Evolutionary conservation across 2,329 filamentous ascomycete species (phyloP).

Genomic region (Talaromyces rugulosus): DNA sequence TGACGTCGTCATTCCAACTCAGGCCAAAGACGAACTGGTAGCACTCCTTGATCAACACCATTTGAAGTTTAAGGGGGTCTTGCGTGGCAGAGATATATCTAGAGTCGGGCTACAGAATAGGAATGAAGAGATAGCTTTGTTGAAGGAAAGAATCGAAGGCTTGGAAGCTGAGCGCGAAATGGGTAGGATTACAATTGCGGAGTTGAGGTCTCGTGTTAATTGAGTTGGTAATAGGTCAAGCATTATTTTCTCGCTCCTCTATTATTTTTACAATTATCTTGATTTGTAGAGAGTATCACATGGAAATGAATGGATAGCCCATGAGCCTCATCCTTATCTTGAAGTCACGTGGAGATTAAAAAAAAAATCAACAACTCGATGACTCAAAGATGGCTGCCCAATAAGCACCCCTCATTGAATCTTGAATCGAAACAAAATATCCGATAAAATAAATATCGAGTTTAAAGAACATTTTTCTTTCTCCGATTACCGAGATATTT

Average conservation of each 20-base stretch:
- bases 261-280: background rate
- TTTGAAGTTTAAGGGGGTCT: constrained; percentile 57
- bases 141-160: constrained; percentile 61
- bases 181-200: constrained; percentile 43
- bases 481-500: background rate
- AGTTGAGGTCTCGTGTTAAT: constrained; percentile 23
- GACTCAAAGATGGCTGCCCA: constrained; percentile 1
- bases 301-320: background rate
- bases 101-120: constrained; percentile 59
- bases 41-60: constrained; percentile 53
- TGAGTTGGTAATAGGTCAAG: background rate
- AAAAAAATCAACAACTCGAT: background rate
- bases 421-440: background rate
- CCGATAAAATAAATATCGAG: background rate
- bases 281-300: background rate
- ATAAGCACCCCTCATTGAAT: background rate
- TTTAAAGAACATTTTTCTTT: background rate
- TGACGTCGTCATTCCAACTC: constrained; percentile 27
- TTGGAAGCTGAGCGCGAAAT: constrained; percentile 55
- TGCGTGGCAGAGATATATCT: constrained; percentile 62
- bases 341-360: constrained; percentile 3
- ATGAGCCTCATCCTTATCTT: background rate
- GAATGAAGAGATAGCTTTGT: constrained; percentile 60
- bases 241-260: background rate
- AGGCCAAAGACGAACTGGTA: constrained; percentile 32